Evolutionary conservation across 2,329 filamentous ascomycete species (phyloP).

Genomic region (Ophiocordyceps unilateralis): DNA sequence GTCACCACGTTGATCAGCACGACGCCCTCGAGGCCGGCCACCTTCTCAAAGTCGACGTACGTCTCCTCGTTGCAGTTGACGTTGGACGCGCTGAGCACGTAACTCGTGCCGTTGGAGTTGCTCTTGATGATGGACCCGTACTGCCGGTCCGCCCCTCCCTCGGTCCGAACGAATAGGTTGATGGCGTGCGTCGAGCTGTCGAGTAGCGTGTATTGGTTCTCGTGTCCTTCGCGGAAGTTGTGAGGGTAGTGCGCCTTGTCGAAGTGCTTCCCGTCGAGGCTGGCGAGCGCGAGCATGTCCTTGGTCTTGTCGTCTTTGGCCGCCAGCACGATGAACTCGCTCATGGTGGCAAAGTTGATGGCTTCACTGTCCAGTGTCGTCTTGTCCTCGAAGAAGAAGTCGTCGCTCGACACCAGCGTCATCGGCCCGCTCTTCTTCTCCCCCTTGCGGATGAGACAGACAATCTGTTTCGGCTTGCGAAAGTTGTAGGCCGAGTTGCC

Average conservation of each 20-base stretch:
- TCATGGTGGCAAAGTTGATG: conserved; percentile 82
- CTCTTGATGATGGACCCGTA: conserved; percentile 91
- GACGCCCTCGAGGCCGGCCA: conserved; percentile 81
- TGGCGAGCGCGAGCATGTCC: conserved; percentile 61
- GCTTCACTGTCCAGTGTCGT: conserved; percentile 37
- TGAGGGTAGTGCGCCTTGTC: conserved; percentile 72
- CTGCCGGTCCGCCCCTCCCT: conserved; percentile 42
- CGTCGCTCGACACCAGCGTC: conserved; percentile 58
- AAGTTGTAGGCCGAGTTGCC: conserved; percentile 40
- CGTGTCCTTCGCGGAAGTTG: conserved; percentile 63
- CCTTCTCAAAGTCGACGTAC: conserved; percentile 93
- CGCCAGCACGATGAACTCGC: conserved; percentile 87
- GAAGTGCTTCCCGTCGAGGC: conserved; percentile 68
- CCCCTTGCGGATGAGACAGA: conserved; percentile 39
- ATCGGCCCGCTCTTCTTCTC: conserved; percentile 43
- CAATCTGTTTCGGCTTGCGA: conserved; percentile 35
- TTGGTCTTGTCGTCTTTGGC: conserved; percentile 50
- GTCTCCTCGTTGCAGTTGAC: conserved; percentile 66
- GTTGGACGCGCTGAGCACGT: conserved; percentile 62
- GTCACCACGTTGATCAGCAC: conserved; percentile 70
- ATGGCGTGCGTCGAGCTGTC: conserved; percentile 90
- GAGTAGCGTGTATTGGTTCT: conserved; percentile 78
- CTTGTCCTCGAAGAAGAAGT: conserved; percentile 55
- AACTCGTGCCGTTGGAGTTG: conserved; percentile 95
- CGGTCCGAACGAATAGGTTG: conserved; percentile 81